Conservation (phyloP, 495 filamentous ascomycete genomes). For the Tuber umbilicatum region DNA sequence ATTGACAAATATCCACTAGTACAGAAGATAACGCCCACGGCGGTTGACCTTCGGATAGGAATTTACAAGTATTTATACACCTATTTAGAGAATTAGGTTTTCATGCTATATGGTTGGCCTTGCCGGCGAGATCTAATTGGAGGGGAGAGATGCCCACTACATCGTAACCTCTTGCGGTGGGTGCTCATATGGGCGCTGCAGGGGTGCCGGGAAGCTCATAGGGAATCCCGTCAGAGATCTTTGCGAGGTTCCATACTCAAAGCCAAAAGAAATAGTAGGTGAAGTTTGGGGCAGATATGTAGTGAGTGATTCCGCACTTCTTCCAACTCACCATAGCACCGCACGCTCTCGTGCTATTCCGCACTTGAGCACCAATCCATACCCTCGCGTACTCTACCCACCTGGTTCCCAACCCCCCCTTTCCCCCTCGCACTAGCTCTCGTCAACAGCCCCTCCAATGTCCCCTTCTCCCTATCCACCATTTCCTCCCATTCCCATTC, state of each 20-base stretch:
- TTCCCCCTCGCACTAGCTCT: background rate
- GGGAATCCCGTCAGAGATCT: background rate
- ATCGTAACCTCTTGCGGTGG: background rate
- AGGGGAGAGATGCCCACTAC: background rate
- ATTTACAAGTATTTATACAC: background rate
- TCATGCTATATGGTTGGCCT: background rate
- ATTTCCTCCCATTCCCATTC: background rate
- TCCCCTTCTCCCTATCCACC: conserved; percentile 8
- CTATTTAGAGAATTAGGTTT: background rate
- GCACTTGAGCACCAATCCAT: background rate
- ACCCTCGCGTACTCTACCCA: background rate
- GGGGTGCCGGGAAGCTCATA: background rate
- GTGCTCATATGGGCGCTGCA: background rate
- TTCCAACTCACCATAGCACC: background rate
- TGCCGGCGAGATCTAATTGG: background rate
- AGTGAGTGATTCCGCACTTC: background rate
- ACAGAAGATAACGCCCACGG: background rate
- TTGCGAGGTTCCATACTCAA: background rate
- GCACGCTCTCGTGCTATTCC: background rate
- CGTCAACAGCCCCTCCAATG: conserved; percentile 28
- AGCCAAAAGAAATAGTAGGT: background rate
- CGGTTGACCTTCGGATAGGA: background rate
- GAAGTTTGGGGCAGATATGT: background rate
- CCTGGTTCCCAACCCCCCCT: background rate
- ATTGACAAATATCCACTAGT: too few species aligned